phyloP scores from a whole-genome alignment of 2,329 filamentous ascomycete genomes.

The Taxawa tesnikishii region DNA sequence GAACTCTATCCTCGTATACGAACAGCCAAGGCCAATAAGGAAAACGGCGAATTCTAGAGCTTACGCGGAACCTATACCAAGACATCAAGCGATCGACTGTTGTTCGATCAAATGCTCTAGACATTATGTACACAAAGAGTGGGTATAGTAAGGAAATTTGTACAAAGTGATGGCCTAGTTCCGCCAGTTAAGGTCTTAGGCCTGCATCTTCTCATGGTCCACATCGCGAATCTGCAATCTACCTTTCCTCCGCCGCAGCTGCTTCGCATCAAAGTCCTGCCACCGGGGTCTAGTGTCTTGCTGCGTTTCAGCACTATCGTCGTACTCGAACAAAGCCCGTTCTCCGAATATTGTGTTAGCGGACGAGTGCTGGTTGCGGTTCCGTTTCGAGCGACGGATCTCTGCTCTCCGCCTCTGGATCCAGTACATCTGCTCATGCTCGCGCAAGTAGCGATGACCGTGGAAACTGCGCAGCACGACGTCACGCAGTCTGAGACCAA shows the following conservation, averaged over 20 bases:
- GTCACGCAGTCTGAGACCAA: slow-evolving; percentile 45
- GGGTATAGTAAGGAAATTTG: no score
- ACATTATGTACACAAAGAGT: no score
- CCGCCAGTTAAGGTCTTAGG: no score
- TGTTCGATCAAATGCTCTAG: no score
- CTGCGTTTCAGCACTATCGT: slow-evolving; percentile 7
- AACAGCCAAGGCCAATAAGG: no score
- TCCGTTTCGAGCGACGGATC: slow-evolving; percentile 3
- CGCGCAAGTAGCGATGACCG: slow-evolving; percentile 45
- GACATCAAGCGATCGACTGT: no score
- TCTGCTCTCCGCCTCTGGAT: slow-evolving; percentile 10
- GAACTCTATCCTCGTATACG: no score
- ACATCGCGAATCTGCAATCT: no score
- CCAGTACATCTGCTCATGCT: slow-evolving; percentile 18
- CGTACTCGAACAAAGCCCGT: slow-evolving; percentile 6
- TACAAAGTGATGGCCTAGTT: no score
- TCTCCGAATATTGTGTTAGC: slow-evolving; percentile 6
- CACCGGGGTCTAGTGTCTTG: slow-evolving; percentile 6
- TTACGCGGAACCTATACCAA: no score
- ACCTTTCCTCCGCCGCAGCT: slow-evolving; percentile 1
- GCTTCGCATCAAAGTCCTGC: slow-evolving; percentile 8
- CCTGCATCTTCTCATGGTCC: no score
- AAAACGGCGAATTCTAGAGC: no score
- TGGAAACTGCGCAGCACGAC: slow-evolving; percentile 49
- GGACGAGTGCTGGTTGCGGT: slow-evolving; percentile 5